Evolutionary conservation across 768 basidiomycete genomes (phyloP).

Genomic region (Lepiota subincarnata): DNA sequence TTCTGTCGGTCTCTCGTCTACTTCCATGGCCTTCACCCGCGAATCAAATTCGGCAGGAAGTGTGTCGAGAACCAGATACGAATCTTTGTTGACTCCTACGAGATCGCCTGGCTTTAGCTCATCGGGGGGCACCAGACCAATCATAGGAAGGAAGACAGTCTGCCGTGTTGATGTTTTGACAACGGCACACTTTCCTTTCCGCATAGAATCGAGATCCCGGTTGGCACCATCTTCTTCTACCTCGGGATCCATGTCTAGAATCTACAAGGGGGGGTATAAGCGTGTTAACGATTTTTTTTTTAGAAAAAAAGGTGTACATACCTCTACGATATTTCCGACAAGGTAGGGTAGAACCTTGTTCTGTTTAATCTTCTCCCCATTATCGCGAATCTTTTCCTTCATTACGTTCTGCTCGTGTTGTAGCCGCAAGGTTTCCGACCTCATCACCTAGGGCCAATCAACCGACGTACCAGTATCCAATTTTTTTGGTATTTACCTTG

Average conservation of each 20-base stretch:
- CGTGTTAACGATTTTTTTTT: neutral
- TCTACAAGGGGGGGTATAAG: constrained; percentile 41
- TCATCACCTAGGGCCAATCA: constrained; percentile 73
- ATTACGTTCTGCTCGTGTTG: constrained; percentile 94
- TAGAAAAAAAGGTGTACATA: constrained; percentile 28
- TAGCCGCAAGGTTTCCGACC: constrained; percentile 86
- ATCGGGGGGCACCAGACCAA: constrained; percentile 93
- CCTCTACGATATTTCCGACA: constrained; percentile 97
- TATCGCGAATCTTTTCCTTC: constrained; percentile 99
- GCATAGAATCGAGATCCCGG: constrained; percentile 92
- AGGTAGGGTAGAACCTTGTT: constrained; percentile 98
- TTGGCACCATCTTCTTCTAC: constrained; percentile 94
- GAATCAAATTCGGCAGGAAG: constrained; percentile 97
- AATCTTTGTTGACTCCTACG: constrained; percentile 99
- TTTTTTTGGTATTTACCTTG: constrained; percentile 49
- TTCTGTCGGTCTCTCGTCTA: constrained; percentile 96
- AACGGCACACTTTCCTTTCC: constrained; percentile 96
- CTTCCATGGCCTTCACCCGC: constrained; percentile 99
- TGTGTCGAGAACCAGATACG: constrained; percentile 93
- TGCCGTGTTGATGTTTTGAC: constrained; percentile 99
- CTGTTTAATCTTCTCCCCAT: constrained; percentile 97
- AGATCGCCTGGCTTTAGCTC: constrained; percentile 88
- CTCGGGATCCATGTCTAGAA: constrained; percentile 92
- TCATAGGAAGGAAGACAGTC: constrained; percentile 97
- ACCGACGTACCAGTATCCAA: neutral